Evolutionary conservation across 2,329 filamentous ascomycete genomes (phyloP), one percentile per base, ranked within the genome.

Genomic region (Aspergillus sp.): DNA sequence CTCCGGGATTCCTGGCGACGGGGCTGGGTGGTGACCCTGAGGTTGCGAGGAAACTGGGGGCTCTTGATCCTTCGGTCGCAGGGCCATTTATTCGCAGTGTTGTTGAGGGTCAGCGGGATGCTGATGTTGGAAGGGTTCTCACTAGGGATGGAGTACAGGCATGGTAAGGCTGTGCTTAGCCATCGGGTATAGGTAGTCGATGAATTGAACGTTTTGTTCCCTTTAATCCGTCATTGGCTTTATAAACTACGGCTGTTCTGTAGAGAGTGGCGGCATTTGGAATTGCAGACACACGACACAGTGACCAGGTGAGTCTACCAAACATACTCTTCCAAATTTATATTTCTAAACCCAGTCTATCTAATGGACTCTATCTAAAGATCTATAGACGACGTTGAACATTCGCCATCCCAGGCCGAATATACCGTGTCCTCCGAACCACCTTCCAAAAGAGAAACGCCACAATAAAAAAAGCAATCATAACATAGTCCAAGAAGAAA

Each of bases 401-500:
- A 60, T 88, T 82, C 1, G 80, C 76, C 39, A 82, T 75, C 8
- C 74, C 65, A 0, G 79, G 70, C 44, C 68, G 70, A 35, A 73
- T 61, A 46, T 77, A 75, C 39, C 70, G 77, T 0, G 83, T 86
- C 59, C 73, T 76, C 59, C 82, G 79, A 34, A 81, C 52, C 1
- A 85, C 27, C 65, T 90, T 90, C 81, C 84, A 89, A 6, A 76
- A 77, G 1, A 82, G 27, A 59, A 78, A 88, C 4, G 88, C 67
- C 0, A 81, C 57, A 0, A 82, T 82, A 58, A 86, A 88, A 6
- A 87, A 66, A 5, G 77, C 77, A 38, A 89, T 75, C 55, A 72
- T 39, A 71, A 79, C 78, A 62, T 89, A 89, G 67, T 78, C 82
- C 58, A 86, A 85, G 27, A 89, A 66, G 58, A 90, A 90, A 10